Conservation (phyloP, 768 basidiomycete species). For the Neoboletus brunneissimus region DNA sequence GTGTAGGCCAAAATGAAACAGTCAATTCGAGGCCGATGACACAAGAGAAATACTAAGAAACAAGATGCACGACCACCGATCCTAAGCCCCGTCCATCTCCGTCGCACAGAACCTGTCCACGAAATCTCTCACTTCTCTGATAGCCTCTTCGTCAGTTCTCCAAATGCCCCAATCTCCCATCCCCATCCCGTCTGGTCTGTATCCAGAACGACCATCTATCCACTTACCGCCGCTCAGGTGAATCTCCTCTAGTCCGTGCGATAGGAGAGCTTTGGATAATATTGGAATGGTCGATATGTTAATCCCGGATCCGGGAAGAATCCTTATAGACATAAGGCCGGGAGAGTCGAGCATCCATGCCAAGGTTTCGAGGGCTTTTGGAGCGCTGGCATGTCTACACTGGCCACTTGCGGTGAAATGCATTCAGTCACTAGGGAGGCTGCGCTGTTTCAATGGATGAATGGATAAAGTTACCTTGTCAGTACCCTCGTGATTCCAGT, state of each 20-base stretch:
- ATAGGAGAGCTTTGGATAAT: constrained; percentile 50
- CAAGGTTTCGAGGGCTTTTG: constrained; percentile 41
- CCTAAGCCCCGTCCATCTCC: not conserved
- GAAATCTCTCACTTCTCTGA: constrained; percentile 50
- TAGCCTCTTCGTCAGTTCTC: constrained; percentile 52
- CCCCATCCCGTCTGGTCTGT: constrained; percentile 57
- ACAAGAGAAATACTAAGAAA: not conserved
- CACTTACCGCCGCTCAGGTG: constrained; percentile 75
- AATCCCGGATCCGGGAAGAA: constrained; percentile 79
- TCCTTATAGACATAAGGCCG: constrained; percentile 17
- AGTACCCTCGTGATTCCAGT: constrained; percentile 71
- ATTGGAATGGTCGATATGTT: constrained; percentile 51
- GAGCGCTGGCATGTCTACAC: constrained; percentile 36
- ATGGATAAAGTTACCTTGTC: constrained; percentile 55
- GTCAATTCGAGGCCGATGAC: not conserved
- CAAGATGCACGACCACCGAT: not conserved
- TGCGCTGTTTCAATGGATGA: not conserved
- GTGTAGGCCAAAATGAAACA: not conserved
- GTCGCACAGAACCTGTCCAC: constrained; percentile 33
- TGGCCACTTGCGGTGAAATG: constrained; percentile 48
- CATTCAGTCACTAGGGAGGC: not conserved
- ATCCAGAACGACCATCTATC: constrained; percentile 51
- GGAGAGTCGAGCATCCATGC: constrained; percentile 37
- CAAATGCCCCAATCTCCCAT: constrained; percentile 78
- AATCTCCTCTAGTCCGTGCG: constrained; percentile 60